Evolutionary conservation across 2,329 filamentous ascomycete species (phyloP), one percentile per base, ranked within the genome.

Genomic region (Aureobasidium leucospermi): DNA sequence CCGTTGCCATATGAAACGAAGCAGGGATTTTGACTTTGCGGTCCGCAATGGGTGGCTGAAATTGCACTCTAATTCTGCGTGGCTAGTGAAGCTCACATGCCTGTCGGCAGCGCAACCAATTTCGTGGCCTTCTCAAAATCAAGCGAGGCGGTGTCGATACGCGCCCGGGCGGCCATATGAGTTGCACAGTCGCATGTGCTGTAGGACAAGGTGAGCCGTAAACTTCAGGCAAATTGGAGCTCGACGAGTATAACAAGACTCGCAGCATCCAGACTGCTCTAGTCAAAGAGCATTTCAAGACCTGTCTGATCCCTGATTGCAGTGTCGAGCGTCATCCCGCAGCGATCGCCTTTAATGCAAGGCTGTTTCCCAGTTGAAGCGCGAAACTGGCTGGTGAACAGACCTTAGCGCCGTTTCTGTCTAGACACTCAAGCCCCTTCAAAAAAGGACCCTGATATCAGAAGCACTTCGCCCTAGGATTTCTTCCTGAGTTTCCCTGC

Each of bases 381-480:
- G 51, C 51, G 16, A 38, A 38, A 55, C 51, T 43, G 39, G 51
- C 38, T 42, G 51, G 51, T 15, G 6, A 28, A 43, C 38, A 55
- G n/a, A 19, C 28, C 38, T 43, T 42, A 43, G 38, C 51, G 39
- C 38, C 38, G 15, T 51, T 51, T 28, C 36, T 41, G 48, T 28
- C 48, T 16, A n/a, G 47, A 51, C 34, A 39, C 19, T 6, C 11
- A 38, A 34, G 38, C 7, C 16, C 48, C 36, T 15, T 19, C 39
- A 19, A 29, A 41, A 52, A 52, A 52, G 23, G 48, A 55, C 51
- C 51, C 51, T 55, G 51, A 55, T 55, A 55, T 55, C 38, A 55
- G 28, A 43, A 6, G 28, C 38, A 38, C 38, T 41, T 23, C 34
- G 39, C 51, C 29, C 51, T 38, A 43, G 19, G 13, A 6, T 31